phyloP scores from a whole-genome alignment of 257 asterid species.

The Rubia yunnanensis region DNA sequence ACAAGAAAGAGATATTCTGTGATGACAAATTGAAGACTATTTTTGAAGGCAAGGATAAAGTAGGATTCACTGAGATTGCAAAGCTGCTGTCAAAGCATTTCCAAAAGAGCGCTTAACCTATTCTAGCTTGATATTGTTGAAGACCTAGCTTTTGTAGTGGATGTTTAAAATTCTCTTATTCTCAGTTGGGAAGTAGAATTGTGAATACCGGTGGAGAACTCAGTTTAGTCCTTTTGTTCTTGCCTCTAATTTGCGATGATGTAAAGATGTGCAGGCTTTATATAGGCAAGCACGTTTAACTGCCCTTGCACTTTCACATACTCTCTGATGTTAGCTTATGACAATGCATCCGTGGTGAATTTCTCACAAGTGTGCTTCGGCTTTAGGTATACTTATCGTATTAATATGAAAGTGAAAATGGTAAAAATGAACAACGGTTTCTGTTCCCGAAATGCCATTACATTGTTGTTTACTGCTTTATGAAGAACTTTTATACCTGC shows the following conservation, averaged over 20 bases:
- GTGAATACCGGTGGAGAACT: slow-evolving; percentile 3
- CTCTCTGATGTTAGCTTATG: neutral
- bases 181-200: neutral
- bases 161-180: neutral
- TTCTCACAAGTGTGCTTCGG: neutral
- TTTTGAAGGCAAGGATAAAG: slow-evolving; percentile 50
- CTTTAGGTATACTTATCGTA: neutral
- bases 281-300: neutral
- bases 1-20: slow-evolving; percentile 51
- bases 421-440: neutral
- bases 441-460: neutral
- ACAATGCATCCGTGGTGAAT: neutral
- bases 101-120: slow-evolving; percentile 29
- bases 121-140: neutral
- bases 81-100: slow-evolving; percentile 45
- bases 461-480: no score
- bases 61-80: slow-evolving; percentile 41
- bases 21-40: slow-evolving; percentile 54
- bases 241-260: neutral
- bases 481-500: no score
- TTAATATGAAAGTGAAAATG: neutral
- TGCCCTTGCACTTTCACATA: neutral
- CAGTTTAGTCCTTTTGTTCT: neutral
- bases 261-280: neutral
- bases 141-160: neutral